These are phyloP conservation scores for Alternaria sp. DNA, from an alignment of 2,329 filamentous ascomycete species.

Conservation along the genomic window DNA sequence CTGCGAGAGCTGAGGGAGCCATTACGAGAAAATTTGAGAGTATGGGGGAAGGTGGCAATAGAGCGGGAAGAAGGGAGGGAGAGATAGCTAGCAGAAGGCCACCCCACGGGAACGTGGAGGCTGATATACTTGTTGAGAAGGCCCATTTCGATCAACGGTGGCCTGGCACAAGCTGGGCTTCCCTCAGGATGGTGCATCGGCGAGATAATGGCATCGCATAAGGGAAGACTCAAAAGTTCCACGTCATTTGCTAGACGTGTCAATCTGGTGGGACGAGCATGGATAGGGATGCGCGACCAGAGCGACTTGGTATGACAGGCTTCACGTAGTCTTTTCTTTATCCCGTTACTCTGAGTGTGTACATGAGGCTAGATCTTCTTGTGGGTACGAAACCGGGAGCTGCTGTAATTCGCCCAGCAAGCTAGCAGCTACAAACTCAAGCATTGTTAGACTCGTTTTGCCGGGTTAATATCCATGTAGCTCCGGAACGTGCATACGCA, in stretches of 20 bases:
- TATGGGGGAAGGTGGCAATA: slow-evolving; percentile 31
- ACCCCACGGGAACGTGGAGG: slow-evolving; percentile 52
- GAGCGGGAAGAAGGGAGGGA: slow-evolving; percentile 33
- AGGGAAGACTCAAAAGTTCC: slow-evolving; percentile 42
- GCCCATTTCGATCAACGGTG: slow-evolving; percentile 38
- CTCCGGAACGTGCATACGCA: slow-evolving; percentile 35
- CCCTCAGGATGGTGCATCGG: slow-evolving; percentile 48
- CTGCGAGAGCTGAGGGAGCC: slow-evolving; percentile 53
- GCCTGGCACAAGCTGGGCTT: slow-evolving; percentile 41
- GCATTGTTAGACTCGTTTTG: slow-evolving; percentile 38
- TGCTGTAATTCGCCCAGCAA: slow-evolving; percentile 27
- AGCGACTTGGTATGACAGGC: slow-evolving; percentile 40
- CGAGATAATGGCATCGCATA: slow-evolving; percentile 49
- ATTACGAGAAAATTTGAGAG: slow-evolving; percentile 47
- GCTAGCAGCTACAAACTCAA: slow-evolving; percentile 26
- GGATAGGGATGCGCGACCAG: slow-evolving; percentile 44
- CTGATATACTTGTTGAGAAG: slow-evolving; percentile 50
- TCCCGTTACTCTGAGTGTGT: slow-evolving; percentile 44
- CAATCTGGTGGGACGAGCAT: slow-evolving; percentile 49
- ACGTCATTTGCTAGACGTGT: slow-evolving; percentile 52
- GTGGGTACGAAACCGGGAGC: slow-evolving; percentile 36
- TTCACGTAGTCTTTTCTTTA: slow-evolving; percentile 48
- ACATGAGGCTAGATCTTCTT: slow-evolving; percentile 47
- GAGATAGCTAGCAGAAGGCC: slow-evolving; percentile 40
- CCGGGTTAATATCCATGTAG: slow-evolving; percentile 42